phyloP scores from a whole-genome alignment of 2,329 filamentous ascomycete genomes.

The Cryoendolithus antarcticus region DNA sequence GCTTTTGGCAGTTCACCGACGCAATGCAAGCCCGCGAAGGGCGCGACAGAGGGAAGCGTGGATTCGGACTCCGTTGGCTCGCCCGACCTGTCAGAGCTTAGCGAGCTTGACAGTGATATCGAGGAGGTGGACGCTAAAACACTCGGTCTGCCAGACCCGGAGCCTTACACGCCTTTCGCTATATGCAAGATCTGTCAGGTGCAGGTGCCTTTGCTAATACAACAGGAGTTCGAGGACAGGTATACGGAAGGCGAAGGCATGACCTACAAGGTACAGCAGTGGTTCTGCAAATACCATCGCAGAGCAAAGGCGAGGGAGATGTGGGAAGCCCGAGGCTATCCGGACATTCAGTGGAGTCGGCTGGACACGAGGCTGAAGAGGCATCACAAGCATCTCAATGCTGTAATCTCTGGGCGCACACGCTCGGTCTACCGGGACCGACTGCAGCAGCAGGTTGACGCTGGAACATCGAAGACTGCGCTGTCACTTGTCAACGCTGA shows the following conservation, averaged over 20 bases:
- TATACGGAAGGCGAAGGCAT: slow-evolving; percentile 11
- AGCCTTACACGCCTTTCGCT: slow-evolving; percentile 1
- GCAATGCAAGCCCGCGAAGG: neutral
- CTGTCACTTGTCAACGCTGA: slow-evolving; percentile 5
- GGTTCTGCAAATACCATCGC: slow-evolving; percentile 23
- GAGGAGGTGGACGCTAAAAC: slow-evolving; percentile 2
- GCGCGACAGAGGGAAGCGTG: neutral
- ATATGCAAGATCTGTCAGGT: slow-evolving; percentile 17
- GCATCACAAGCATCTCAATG: slow-evolving; percentile 13
- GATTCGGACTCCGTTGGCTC: slow-evolving; percentile 1
- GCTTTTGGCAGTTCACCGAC: slow-evolving; percentile 1
- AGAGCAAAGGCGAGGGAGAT: slow-evolving; percentile 13
- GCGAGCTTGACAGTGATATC: slow-evolving; percentile 7
- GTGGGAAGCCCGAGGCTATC: slow-evolving; percentile 21
- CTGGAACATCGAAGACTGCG: slow-evolving; percentile 10
- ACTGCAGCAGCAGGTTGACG: slow-evolving; percentile 13
- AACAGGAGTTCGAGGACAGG: slow-evolving; percentile 21
- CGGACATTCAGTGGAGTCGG: slow-evolving; percentile 21
- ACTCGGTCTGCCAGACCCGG: slow-evolving; percentile 5
- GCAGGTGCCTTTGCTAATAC: slow-evolving; percentile 9
- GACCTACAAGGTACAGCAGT: slow-evolving; percentile 20
- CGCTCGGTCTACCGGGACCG: slow-evolving; percentile 15
- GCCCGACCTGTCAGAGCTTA: slow-evolving; percentile 4
- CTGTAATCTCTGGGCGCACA: slow-evolving; percentile 15
- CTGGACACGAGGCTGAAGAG: slow-evolving; percentile 15